A percentile compares a stretch with the other conserved stretches of the same genome.
Conservation (phyloP, 192 early-diverging fungal species). For the Pecoramyces ruminantium region DNA sequence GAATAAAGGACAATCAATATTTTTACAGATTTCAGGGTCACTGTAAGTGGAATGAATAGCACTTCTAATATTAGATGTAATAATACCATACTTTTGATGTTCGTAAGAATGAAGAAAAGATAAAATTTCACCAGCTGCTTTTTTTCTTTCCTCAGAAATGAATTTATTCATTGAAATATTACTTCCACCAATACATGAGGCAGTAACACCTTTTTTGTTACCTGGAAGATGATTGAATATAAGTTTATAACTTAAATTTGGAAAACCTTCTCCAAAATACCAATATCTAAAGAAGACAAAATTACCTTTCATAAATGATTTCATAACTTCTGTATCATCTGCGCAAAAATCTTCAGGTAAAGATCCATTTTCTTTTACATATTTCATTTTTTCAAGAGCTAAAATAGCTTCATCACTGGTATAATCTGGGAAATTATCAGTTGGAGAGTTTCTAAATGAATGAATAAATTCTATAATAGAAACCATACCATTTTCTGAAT, state of each 20-base stretch:
- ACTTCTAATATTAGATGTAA: too few species aligned
- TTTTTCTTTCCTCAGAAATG: too few species aligned
- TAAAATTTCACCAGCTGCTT: too few species aligned
- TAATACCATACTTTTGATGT: too few species aligned
- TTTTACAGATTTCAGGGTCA: background rate
- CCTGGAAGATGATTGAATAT: background rate
- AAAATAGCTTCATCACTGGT: background rate
- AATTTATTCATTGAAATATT: too few species aligned
- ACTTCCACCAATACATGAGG: background rate
- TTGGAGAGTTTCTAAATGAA: background rate
- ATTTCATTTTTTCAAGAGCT: background rate
- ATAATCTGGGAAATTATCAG: background rate
- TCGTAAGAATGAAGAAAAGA: too few species aligned
- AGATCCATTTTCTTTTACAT: background rate
- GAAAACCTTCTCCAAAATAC: too few species aligned
- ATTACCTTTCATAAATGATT: background rate
- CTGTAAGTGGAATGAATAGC: background rate
- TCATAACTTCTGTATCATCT: background rate
- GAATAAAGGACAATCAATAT: background rate
- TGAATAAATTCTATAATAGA: background rate
- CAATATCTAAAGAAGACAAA: background rate
- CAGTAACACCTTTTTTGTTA: background rate
- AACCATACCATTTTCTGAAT: background rate
- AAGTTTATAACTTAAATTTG: too few species aligned
- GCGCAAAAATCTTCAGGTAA: background rate